phyloP scores from a whole-genome alignment of 441 rosid species.

The Gossypium schwendimanii region DNA sequence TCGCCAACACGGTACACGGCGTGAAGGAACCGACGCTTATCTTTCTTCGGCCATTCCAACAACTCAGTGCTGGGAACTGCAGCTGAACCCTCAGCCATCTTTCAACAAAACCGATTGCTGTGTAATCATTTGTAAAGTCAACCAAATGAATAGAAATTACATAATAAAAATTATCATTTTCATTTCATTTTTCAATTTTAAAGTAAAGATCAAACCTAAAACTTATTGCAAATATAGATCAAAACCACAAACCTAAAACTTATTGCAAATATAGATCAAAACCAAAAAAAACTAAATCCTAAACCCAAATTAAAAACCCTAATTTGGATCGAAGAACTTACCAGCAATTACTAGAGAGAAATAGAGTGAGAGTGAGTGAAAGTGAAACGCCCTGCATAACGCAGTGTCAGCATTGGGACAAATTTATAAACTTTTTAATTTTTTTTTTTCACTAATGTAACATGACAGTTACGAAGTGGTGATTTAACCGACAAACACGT shows the following conservation, averaged over 20 bases:
- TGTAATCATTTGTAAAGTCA: not conserved
- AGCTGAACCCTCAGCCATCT: conserved; percentile 49
- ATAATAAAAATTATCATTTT: not conserved
- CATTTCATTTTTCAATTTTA: not conserved
- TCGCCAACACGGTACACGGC: conserved; percentile 91
- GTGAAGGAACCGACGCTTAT: conserved; percentile 77
- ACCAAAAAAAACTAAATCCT: not conserved
- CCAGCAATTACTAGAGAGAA: not conserved
- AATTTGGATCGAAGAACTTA: not conserved
- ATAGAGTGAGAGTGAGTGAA: not conserved
- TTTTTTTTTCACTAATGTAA: not conserved
- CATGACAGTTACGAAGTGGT: not conserved
- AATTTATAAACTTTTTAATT: not conserved
- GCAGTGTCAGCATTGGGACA: not conserved
- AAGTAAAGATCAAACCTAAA: not conserved
- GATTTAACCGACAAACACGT: not conserved
- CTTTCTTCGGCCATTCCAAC: conserved; percentile 85
- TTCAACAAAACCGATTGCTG: conserved; percentile 1
- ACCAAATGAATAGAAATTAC: not conserved
- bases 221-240: not conserved
- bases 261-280: not conserved
- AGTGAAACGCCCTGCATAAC: not conserved
- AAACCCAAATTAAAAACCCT: not conserved
- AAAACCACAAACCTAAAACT: not conserved
- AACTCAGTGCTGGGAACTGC: conserved; percentile 45